These are phyloP conservation scores for Draba incana DNA, from an alignment of 345 rosid species.

Conservation along the genomic window DNA sequence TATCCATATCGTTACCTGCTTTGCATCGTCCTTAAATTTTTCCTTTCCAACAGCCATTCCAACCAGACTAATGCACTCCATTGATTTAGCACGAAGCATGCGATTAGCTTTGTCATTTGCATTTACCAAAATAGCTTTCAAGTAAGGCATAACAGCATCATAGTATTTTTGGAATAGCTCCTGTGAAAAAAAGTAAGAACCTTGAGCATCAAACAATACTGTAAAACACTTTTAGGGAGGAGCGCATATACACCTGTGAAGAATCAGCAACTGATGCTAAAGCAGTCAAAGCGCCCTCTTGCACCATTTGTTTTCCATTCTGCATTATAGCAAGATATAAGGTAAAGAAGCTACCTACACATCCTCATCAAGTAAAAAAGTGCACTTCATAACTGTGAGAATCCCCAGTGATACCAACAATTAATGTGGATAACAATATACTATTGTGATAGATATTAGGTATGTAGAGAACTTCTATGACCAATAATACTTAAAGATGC, in stretches of 20 bases:
- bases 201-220: constrained; percentile 9
- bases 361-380: background rate
- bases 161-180: constrained; percentile 53
- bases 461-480: constrained; percentile 9
- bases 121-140: constrained; percentile 38
- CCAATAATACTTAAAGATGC: background rate
- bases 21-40: constrained; percentile 68
- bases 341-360: background rate
- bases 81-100: constrained; percentile 77
- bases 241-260: constrained; percentile 54
- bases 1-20: constrained; percentile 51
- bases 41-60: constrained; percentile 86
- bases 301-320: constrained; percentile 82
- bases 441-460: background rate
- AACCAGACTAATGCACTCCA: constrained; percentile 81
- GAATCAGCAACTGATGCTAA: constrained; percentile 84
- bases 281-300: constrained; percentile 79
- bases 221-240: background rate
- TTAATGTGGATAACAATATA: constrained; percentile 1
- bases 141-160: constrained; percentile 42
- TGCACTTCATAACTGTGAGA: constrained; percentile 2
- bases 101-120: constrained; percentile 51
- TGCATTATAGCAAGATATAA: constrained; percentile 33
- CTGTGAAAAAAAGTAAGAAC: constrained; percentile 40
- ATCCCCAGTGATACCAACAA: background rate